A percentile compares a stretch with the other conserved stretches of the same genome.
Conservation (phyloP, 2,329 filamentous ascomycete genomes). For the Phaeosphaeriaceae sp. region DNA sequence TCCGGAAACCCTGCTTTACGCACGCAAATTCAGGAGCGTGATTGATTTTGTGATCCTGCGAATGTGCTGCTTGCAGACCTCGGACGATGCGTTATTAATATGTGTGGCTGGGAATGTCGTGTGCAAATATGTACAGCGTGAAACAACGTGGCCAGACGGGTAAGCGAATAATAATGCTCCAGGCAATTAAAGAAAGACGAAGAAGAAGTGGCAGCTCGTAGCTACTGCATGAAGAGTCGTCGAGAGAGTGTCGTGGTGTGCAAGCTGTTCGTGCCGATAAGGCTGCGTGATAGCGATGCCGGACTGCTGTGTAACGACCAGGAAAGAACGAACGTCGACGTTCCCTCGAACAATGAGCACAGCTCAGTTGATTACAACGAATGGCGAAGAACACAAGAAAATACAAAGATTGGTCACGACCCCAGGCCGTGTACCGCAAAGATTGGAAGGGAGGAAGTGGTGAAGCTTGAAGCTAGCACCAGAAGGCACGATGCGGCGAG, state of each 20-base stretch:
- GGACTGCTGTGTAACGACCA: slow-evolving; percentile 21
- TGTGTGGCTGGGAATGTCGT: slow-evolving; percentile 7
- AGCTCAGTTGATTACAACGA: slow-evolving; percentile 35
- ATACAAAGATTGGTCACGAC: slow-evolving; percentile 25
- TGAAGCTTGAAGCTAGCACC: slow-evolving; percentile 26
- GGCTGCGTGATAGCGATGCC: slow-evolving; percentile 1
- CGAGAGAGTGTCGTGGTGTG: slow-evolving; percentile 11
- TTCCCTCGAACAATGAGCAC: slow-evolving; percentile 37
- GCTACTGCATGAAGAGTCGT: slow-evolving; percentile 36
- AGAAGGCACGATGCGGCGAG: slow-evolving; percentile 32
- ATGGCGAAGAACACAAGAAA: slow-evolving; percentile 17
- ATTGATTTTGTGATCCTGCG: slow-evolving; percentile 11
- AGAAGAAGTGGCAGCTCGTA: slow-evolving; percentile 24
- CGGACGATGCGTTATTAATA: slow-evolving; percentile 12
- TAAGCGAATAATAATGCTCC: slow-evolving; percentile 28
- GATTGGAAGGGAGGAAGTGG: slow-evolving; percentile 20
- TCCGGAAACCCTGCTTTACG: slow-evolving; percentile 17
- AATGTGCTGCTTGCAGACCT: slow-evolving; percentile 8
- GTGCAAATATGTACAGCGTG: slow-evolving; percentile 24
- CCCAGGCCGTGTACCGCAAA: slow-evolving; percentile 24
- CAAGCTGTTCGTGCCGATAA: slow-evolving; percentile 9
- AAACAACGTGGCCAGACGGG: slow-evolving; percentile 44
- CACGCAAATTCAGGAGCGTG: slow-evolving; percentile 18
- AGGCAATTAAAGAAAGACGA: slow-evolving; percentile 25
- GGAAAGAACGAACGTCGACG: slow-evolving; percentile 10